A percentile compares a stretch with the other conserved stretches of the same genome.
These are phyloP conservation scores for Logfia minima DNA, from an alignment of 129 eudicot species.

Conservation along the genomic window DNA sequence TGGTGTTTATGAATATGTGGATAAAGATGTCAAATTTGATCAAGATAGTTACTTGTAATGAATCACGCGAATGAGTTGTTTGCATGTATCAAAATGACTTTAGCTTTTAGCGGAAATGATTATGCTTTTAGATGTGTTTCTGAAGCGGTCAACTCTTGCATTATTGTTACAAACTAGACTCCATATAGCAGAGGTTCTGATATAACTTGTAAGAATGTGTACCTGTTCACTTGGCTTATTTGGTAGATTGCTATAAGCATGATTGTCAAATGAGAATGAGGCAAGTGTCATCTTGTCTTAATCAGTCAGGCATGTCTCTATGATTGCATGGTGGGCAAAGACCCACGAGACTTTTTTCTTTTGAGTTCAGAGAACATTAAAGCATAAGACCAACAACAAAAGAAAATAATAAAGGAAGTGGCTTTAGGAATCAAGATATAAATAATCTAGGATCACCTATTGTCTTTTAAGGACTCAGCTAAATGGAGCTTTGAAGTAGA, in stretches of 20 bases:
- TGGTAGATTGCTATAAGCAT: not conserved
- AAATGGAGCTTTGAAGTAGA: not conserved
- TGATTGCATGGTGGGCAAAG: slow-evolving; percentile 18
- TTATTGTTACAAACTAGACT: not conserved
- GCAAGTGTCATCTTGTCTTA: slow-evolving; percentile 6
- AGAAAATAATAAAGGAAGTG: not conserved
- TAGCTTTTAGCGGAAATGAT: slow-evolving; percentile 2
- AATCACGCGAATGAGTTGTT: not conserved
- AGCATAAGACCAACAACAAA: not conserved
- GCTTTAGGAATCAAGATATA: not conserved
- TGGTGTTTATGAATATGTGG: not conserved
- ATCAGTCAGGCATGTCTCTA: slow-evolving; percentile 23
- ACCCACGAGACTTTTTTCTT: not conserved
- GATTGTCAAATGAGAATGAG: not conserved
- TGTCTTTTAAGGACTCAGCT: slow-evolving; percentile 6
- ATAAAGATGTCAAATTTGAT: not conserved
- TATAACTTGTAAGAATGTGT: not conserved
- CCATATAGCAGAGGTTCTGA: not conserved
- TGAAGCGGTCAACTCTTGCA: slow-evolving; percentile 11
- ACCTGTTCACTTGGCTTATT: slow-evolving; percentile 2
- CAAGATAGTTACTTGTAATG: not conserved
- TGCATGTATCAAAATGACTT: slow-evolving; percentile 11
- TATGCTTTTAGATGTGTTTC: slow-evolving; percentile 3
- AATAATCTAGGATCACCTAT: slow-evolving; percentile 3
- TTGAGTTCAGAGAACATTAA: not conserved